Conservation (phyloP, 495 filamentous ascomycete genomes). For the Penicillium macrosclerotiorum region DNA sequence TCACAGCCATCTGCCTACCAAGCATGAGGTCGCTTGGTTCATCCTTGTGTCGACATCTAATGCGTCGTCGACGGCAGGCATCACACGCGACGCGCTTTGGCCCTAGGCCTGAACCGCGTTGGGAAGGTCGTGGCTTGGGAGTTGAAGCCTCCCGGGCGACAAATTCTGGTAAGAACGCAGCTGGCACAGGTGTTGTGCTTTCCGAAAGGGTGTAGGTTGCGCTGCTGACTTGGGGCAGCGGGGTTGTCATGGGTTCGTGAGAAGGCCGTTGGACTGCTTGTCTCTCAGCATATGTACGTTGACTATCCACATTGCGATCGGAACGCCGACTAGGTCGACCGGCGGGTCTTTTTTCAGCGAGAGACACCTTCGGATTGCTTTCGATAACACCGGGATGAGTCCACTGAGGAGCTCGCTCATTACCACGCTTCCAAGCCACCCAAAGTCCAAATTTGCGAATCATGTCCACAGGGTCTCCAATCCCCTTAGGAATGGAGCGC, state of each 20-base stretch:
- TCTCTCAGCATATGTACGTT: slow-evolving; percentile 46
- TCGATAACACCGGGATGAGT: slow-evolving; percentile 51
- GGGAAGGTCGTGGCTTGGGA: slow-evolving; percentile 32
- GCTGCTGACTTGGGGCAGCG: slow-evolving; percentile 15
- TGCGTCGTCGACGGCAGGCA: slow-evolving; percentile 52
- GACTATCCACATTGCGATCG: slow-evolving; percentile 42
- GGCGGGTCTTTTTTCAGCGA: slow-evolving; percentile 42
- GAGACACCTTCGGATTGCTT: slow-evolving; percentile 42
- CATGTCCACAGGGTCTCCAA: slow-evolving; percentile 60
- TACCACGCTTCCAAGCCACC: slow-evolving; percentile 73
- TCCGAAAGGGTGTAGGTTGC: slow-evolving; percentile 18
- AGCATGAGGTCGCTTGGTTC: slow-evolving; percentile 35
- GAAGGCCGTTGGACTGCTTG: slow-evolving; percentile 43
- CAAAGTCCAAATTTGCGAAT: slow-evolving; percentile 66
- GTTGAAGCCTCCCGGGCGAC: slow-evolving; percentile 27
- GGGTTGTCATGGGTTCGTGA: slow-evolving; percentile 21
- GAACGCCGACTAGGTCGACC: slow-evolving; percentile 46
- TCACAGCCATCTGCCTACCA: slow-evolving; percentile 27
- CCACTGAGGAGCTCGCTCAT: slow-evolving; percentile 67
- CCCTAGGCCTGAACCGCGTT: slow-evolving; percentile 43
- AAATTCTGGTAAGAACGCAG: slow-evolving; percentile 10
- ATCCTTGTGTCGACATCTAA: slow-evolving; percentile 54
- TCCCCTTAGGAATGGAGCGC: slow-evolving; percentile 62
- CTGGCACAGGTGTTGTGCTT: slow-evolving; percentile 19
- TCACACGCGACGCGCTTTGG: slow-evolving; percentile 55